Conservation (phyloP, 768 basidiomycete genomes). For the Lentinula aciculospora region DNA sequence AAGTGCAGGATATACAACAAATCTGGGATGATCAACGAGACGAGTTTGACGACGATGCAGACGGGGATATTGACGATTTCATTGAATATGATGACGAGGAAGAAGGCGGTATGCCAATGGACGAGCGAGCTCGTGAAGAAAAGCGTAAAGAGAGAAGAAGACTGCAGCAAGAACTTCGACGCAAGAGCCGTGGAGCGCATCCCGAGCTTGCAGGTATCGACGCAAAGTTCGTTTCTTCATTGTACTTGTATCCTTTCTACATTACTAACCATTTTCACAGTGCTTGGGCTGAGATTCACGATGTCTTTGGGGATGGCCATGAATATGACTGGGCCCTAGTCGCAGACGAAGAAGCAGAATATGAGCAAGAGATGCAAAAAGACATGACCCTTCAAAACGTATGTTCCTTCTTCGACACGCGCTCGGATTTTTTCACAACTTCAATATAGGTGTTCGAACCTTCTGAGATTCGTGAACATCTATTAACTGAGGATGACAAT, state of each 20-base stretch:
- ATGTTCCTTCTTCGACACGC: slow-evolving; percentile 13
- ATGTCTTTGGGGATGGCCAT: slow-evolving; percentile 93
- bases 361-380: slow-evolving; percentile 45
- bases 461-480: slow-evolving; percentile 84
- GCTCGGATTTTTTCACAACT: slow-evolving; percentile 10
- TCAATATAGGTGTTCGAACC: slow-evolving; percentile 87
- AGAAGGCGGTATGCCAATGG: slow-evolving; percentile 64
- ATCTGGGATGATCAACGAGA: slow-evolving; percentile 80
- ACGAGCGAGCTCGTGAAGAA: slow-evolving; percentile 73
- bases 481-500: slow-evolving; percentile 92
- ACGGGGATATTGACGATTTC: slow-evolving; percentile 71
- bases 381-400: slow-evolving; percentile 88
- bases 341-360: slow-evolving; percentile 64
- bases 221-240: slow-evolving; percentile 55
- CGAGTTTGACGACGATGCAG: slow-evolving; percentile 68
- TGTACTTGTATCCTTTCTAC: background rate
- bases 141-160: slow-evolving; percentile 60
- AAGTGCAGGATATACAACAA: slow-evolving; percentile 57
- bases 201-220: slow-evolving; percentile 78
- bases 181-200: slow-evolving; percentile 54
- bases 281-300: slow-evolving; percentile 93
- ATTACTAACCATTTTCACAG: slow-evolving; percentile 30
- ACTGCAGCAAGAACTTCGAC: slow-evolving; percentile 63
- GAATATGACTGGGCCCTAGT: slow-evolving; percentile 94
- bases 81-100: slow-evolving; percentile 80